Evolutionary conservation across 805 yeast genomes (phyloP).

Genomic region (Millerozyma miso): DNA sequence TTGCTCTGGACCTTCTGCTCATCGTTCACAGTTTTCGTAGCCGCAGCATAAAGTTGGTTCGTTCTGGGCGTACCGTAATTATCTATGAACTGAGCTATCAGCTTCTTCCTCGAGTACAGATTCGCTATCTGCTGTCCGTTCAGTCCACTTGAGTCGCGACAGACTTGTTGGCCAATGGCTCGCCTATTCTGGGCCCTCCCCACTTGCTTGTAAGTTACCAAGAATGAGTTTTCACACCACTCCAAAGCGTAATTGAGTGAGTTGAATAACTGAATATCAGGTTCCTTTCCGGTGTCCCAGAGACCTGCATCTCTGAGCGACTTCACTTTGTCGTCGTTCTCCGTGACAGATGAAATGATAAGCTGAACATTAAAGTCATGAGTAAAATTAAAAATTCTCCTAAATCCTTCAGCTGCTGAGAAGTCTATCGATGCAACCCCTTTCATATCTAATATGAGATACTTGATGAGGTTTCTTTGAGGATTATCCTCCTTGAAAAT

Average conservation of each 20-base stretch:
- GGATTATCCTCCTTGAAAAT: conserved; percentile 56
- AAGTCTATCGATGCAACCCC: conserved; percentile 81
- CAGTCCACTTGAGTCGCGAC: conserved; percentile 4
- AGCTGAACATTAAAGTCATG: conserved; percentile 65
- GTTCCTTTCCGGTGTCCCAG: conserved; percentile 46
- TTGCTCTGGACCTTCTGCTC: conserved; percentile 39
- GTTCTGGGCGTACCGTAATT: conserved; percentile 50
- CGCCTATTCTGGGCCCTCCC: conserved; percentile 17
- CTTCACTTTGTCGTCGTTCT: conserved; percentile 59
- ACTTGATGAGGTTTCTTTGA: conserved; percentile 62
- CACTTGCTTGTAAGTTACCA: conserved; percentile 52
- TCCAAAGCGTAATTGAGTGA: conserved; percentile 86
- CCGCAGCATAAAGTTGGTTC: conserved; percentile 49
- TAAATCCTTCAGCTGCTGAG: conserved; percentile 94
- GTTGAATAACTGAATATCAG: conserved; percentile 57
- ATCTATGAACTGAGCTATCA: conserved; percentile 19
- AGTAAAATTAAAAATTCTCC: conserved; percentile 75
- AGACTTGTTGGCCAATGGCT: conserved; percentile 2
- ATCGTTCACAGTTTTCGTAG: conserved; percentile 40
- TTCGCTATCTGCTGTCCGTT: not conserved
- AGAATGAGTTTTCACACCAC: conserved; percentile 93
- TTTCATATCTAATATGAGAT: conserved; percentile 78
- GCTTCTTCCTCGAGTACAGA: conserved; percentile 6
- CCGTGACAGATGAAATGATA: conserved; percentile 72
- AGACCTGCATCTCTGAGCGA: conserved; percentile 83